These are phyloP conservation scores for Colletotrichum camelliae DNA, from an alignment of 2,329 filamentous ascomycete species.

Conservation along the genomic window DNA sequence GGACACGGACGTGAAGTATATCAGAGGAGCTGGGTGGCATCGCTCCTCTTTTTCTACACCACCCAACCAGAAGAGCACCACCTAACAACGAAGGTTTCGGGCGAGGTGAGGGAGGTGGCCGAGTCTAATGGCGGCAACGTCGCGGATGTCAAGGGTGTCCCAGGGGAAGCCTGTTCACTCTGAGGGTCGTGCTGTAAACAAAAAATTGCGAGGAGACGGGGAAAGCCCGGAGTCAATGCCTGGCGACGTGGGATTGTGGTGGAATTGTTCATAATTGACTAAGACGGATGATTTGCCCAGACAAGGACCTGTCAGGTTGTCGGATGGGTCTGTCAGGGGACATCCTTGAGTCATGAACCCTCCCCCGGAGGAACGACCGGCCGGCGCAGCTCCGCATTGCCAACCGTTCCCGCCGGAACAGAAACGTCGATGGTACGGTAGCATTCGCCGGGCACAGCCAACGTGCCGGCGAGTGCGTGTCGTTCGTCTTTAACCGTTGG, in stretches of 20 bases:
- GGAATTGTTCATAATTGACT: neutral
- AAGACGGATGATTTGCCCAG: neutral
- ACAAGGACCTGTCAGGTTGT: neutral
- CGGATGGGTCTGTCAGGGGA: neutral
- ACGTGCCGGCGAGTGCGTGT: neutral
- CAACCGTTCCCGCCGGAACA: neutral
- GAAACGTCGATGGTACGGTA: slow-evolving; percentile 5
- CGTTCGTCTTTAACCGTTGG: neutral
- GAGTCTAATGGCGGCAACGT: neutral
- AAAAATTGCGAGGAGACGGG: neutral
- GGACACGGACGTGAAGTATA: neutral
- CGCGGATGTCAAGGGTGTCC: neutral
- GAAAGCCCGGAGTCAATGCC: neutral
- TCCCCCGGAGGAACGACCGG: neutral
- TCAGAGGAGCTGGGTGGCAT: neutral
- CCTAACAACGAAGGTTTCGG: neutral
- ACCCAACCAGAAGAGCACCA: neutral
- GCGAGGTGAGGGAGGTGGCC: neutral
- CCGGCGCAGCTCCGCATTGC: neutral
- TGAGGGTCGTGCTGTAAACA: neutral
- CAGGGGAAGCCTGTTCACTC: neutral
- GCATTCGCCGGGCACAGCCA: slow-evolving; percentile 4
- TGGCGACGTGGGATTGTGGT: neutral
- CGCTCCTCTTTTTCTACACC: neutral
- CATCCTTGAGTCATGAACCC: slow-evolving; percentile 9